These are phyloP conservation scores for Climacium dendroides DNA, from an alignment of 225 moss, liverwort and hornwort genomes.

Conservation along the genomic window DNA sequence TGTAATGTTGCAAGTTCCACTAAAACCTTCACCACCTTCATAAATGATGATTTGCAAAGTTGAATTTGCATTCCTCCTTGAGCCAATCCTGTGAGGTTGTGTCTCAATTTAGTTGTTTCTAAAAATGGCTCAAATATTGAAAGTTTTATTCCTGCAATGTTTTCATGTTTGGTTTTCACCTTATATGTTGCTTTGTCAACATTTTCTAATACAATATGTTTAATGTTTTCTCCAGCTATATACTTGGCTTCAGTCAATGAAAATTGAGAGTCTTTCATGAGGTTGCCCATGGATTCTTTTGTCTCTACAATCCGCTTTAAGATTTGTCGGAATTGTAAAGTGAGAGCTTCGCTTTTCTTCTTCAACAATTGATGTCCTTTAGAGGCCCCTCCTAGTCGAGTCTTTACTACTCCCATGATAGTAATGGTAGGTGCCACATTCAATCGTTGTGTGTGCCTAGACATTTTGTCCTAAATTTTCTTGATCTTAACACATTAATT, in stretches of 20 bases:
- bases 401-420: slow-evolving; percentile 75
- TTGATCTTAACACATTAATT: background rate
- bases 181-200: slow-evolving; percentile 56
- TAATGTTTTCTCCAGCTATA: slow-evolving; percentile 61
- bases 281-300: slow-evolving; percentile 68
- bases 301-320: slow-evolving; percentile 63
- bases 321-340: slow-evolving; percentile 87
- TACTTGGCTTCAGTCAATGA: slow-evolving; percentile 73
- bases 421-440: slow-evolving; percentile 82
- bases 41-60: slow-evolving; percentile 59
- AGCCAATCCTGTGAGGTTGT: slow-evolving; percentile 65
- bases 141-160: slow-evolving; percentile 75
- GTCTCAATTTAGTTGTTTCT: slow-evolving; percentile 53
- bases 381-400: slow-evolving; percentile 58
- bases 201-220: slow-evolving; percentile 75
- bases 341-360: slow-evolving; percentile 83
- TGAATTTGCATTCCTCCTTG: slow-evolving; percentile 86
- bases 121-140: slow-evolving; percentile 64
- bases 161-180: slow-evolving; percentile 61
- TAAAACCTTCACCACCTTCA: slow-evolving; percentile 53
- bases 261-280: slow-evolving; percentile 76
- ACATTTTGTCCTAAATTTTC: slow-evolving; percentile 20
- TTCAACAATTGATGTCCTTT: slow-evolving; percentile 93
- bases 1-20: slow-evolving; percentile 83
- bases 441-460: slow-evolving; percentile 41